These are phyloP conservation scores for Hippophae rhamnoides DNA, from an alignment of 306 rosid genomes.

Conservation along the genomic window DNA sequence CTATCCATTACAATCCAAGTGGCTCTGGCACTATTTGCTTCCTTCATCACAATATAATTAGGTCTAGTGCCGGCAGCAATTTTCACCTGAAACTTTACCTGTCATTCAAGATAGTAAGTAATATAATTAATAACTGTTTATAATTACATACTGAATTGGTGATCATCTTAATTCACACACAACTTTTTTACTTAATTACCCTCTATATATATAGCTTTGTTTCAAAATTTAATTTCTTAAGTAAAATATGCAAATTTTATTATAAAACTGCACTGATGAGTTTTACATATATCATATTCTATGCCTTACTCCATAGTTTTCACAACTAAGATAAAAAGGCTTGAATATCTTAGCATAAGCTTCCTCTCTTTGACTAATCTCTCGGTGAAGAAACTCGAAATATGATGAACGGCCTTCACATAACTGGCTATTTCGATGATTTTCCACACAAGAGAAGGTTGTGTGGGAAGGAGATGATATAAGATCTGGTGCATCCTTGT, in stretches of 20 bases:
- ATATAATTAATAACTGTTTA: not conserved
- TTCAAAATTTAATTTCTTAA: too few species aligned
- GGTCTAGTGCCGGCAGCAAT: slow-evolving; percentile 3
- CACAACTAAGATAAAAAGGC: slow-evolving; percentile 10
- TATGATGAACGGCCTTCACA: not conserved
- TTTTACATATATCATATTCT: too few species aligned
- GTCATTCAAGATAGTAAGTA: not conserved
- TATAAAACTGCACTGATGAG: too few species aligned
- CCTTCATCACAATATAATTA: slow-evolving; percentile 4
- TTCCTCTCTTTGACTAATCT: slow-evolving; percentile 7
- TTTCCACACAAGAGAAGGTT: not conserved
- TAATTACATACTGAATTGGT: too few species aligned
- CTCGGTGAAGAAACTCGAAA: not conserved
- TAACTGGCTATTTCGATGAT: not conserved
- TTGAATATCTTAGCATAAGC: slow-evolving; percentile 2
- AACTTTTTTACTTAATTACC: too few species aligned
- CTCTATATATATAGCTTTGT: too few species aligned
- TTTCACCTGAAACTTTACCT: slow-evolving; percentile 8
- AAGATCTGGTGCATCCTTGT: not conserved
- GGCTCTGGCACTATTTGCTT: slow-evolving; percentile 4
- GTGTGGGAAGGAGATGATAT: not conserved
- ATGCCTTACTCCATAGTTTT: not conserved
- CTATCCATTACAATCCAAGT: slow-evolving; percentile 15
- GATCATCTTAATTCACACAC: too few species aligned
- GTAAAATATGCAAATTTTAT: too few species aligned